Evolutionary conservation across 2,329 filamentous ascomycete species (phyloP).

Genomic region (Alternaria solani): DNA sequence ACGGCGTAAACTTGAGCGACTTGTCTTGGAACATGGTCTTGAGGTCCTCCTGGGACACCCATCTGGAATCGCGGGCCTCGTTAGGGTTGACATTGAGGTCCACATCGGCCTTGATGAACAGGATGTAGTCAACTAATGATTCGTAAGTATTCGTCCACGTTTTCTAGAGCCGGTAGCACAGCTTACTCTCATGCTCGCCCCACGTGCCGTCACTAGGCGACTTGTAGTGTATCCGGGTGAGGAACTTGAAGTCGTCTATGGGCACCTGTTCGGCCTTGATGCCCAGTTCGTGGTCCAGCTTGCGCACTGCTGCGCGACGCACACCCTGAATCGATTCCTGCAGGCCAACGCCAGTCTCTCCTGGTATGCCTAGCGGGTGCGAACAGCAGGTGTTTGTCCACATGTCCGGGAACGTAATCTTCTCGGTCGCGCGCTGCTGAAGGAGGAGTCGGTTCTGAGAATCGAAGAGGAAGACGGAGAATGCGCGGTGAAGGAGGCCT

Average conservation of each 20-base stretch:
- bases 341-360: constrained; percentile 86
- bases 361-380: constrained; percentile 88
- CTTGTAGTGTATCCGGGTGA: constrained; percentile 98
- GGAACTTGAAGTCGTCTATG: constrained; percentile 87
- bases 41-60: constrained; percentile 82
- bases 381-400: constrained; percentile 99
- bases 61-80: constrained; percentile 85
- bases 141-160: constrained; percentile 28
- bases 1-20: constrained; percentile 87
- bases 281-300: constrained; percentile 92
- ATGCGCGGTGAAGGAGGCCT: constrained; percentile 94
- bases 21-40: constrained; percentile 86
- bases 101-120: constrained; percentile 91
- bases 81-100: constrained; percentile 83
- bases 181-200: constrained; percentile 96
- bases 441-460: constrained; percentile 89
- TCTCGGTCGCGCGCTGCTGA: constrained; percentile 93
- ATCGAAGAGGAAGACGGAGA: constrained; percentile 98
- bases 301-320: constrained; percentile 90
- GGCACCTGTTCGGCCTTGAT: constrained; percentile 91
- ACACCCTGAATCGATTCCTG: constrained; percentile 83
- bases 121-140: constrained; percentile 87
- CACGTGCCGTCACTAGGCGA: constrained; percentile 96
- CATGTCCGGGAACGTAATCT: constrained; percentile 99
- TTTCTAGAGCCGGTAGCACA: neutral